A percentile compares a stretch with the other conserved stretches of the same genome.
Evolutionary conservation across 495 filamentous ascomycete genomes (phyloP).

Genomic region (Neurospora sp.): DNA sequence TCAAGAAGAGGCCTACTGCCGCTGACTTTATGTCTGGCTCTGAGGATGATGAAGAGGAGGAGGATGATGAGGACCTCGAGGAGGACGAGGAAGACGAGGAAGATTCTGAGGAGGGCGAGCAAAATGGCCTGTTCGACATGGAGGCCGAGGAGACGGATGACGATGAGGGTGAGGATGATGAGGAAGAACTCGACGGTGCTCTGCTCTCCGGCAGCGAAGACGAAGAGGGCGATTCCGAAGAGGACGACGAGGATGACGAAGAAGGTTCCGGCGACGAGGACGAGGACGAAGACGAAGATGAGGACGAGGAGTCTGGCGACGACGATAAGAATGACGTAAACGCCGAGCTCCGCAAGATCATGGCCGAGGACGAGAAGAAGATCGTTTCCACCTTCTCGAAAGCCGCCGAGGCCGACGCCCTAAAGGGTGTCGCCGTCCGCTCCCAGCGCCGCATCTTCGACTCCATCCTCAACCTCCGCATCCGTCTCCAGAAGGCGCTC

Average conservation of each 20-base stretch:
- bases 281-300: conserved; percentile 12
- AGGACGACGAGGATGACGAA: conserved; percentile 29
- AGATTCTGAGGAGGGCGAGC: conserved; percentile 22
- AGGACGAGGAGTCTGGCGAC: conserved; percentile 8
- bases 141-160: conserved; percentile 18
- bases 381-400: conserved; percentile 60
- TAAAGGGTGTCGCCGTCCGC: conserved; percentile 79
- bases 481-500: conserved; percentile 84
- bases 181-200: conserved; percentile 17
- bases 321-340: conserved; percentile 29
- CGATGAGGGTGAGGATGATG: conserved; percentile 13
- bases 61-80: conserved; percentile 11
- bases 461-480: conserved; percentile 72
- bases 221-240: conserved; percentile 24
- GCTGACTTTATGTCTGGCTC: conserved; percentile 43
- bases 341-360: conserved; percentile 46
- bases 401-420: conserved; percentile 65
- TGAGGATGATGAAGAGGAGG: conserved; percentile 23
- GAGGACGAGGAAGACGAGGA: conserved; percentile 22
- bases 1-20: conserved; percentile 31
- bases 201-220: conserved; percentile 16
- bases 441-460: conserved; percentile 78
- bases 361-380: conserved; percentile 60
- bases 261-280: conserved; percentile 26
- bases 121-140: not conserved